Base-by-base conservation (phyloP, 1,139 yeast genomes). In the Kodamaea alishanica region DNA sequence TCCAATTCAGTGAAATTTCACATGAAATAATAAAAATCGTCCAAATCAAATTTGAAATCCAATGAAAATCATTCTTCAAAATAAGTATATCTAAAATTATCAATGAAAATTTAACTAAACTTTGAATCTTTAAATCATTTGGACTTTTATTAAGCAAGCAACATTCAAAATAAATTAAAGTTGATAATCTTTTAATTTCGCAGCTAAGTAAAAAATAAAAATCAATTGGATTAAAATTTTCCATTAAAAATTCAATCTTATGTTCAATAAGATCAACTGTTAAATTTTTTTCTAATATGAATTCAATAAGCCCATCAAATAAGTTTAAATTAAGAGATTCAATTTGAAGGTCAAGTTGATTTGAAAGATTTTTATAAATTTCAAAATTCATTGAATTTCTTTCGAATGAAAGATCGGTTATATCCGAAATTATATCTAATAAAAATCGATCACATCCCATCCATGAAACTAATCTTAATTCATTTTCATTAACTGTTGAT, bases 381-480 rank as follows among this genome's bases (percentile, higher is more conserved):
- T 10, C n/a, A 10, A 11, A 20, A 20, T 20, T 5, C 8, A 11
- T 9, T 10, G 35, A 24, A 6, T 23, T 32, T 40, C 64, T 49
- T 41, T 64, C 67, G 34, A 58, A 55, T 5, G 69, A 63, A 29
- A 65, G 46, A 39, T 64, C 70, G 5, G 70, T 65, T 20, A 64
- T 63, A 40, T 64, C 68, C 6, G 67, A 55, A 9, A 65, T 58
- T 1, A 59, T 46, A 28, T 55, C 48, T 6, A 63, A 42, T 32
- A 65, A 45, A 9, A 50, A 42, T 26, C 52, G 47, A 37, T 61
- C 63, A 41, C 70, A 63, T 5, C 70, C 70, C 60, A 58, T 49
- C 54, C 52, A 50, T 12, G 51, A 47, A 1, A 49, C 51, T 15
- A 50, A 35, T 27, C 42, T 40, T 27, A 47, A 37, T 15, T 41